These are phyloP conservation scores for Globisporangium megalacanthum DNA, from an alignment of 352 stramenopile genomes.

Conservation along the genomic window DNA sequence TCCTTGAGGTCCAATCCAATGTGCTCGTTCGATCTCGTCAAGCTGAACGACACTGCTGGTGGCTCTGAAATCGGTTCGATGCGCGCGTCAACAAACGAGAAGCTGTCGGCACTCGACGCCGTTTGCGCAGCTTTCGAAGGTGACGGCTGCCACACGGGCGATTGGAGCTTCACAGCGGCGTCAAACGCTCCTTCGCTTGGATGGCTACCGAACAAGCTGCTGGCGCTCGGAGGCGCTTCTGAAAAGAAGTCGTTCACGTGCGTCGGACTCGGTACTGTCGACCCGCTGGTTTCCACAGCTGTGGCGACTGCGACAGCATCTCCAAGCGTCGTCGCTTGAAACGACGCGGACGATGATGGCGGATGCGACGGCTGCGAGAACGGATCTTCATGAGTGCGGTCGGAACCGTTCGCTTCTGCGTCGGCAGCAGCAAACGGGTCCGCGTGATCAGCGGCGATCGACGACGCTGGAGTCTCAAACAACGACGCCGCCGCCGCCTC, in stretches of 20 bases:
- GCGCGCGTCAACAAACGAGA: neutral
- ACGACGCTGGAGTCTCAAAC: neutral
- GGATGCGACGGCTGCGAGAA: conserved; percentile 4
- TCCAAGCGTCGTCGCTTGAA: neutral
- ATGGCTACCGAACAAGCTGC: conserved; percentile 28
- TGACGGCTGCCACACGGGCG: neutral
- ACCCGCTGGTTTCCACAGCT: neutral
- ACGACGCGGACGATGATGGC: neutral
- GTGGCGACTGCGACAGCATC: neutral
- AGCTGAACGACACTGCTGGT: neutral
- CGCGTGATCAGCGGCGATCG: neutral
- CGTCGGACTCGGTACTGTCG: conserved; percentile 7
- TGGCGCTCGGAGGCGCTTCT: conserved; percentile 22
- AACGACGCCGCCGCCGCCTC: neutral
- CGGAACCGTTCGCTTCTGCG: neutral
- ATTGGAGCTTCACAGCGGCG: neutral
- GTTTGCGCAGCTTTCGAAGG: neutral
- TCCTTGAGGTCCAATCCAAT: conserved; percentile 4
- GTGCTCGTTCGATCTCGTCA: neutral
- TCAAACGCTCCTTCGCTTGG: neutral
- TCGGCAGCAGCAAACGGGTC: conserved; percentile 1
- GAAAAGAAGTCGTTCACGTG: conserved; percentile 32
- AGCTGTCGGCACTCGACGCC: neutral
- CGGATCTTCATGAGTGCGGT: conserved; percentile 9
- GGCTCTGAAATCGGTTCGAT: conserved; percentile 27